phyloP scores from a whole-genome alignment of 2,329 filamentous ascomycete species.

The Alternaria arborescens region DNA sequence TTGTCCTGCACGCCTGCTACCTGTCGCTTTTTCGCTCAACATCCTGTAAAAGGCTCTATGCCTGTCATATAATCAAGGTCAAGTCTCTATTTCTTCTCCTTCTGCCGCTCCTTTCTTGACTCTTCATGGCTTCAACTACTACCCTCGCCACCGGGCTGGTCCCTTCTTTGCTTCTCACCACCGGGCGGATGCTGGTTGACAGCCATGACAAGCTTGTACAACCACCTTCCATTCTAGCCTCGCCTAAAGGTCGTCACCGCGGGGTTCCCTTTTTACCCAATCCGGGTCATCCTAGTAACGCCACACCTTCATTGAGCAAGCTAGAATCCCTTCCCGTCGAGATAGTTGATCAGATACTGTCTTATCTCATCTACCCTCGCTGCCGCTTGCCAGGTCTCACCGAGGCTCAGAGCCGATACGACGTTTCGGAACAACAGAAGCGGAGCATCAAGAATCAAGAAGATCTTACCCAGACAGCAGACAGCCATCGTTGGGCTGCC shows the following conservation, averaged over 20 bases:
- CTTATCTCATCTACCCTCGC: conserved; percentile 38
- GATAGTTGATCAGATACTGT: conserved; percentile 39
- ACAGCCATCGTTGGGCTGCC: conserved; percentile 36
- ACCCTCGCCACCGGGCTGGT: conserved; percentile 6
- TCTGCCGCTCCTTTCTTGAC: background rate
- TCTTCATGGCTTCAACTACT: conserved; percentile 11
- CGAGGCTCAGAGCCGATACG: conserved; percentile 36
- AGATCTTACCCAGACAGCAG: conserved; percentile 33
- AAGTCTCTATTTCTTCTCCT: background rate
- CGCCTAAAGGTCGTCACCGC: background rate
- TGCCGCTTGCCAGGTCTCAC: conserved; percentile 42
- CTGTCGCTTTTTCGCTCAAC: conserved; percentile 26
- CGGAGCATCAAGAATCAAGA: conserved; percentile 30
- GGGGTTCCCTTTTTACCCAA: background rate
- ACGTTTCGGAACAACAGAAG: conserved; percentile 26
- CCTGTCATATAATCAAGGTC: background rate
- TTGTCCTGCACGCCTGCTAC: conserved; percentile 16
- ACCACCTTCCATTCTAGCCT: conserved; percentile 10
- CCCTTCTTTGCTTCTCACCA: conserved; percentile 2
- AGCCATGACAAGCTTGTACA: conserved; percentile 8
- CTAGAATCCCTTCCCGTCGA: conserved; percentile 41
- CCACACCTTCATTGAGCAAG: conserved; percentile 16
- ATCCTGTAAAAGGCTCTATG: conserved; percentile 12
- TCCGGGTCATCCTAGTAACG: background rate
- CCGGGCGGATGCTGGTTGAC: background rate